Evolutionary conservation across 805 yeast species (phyloP), one percentile per base, ranked within the genome.

Genomic region (Candida arabinofermentans): DNA sequence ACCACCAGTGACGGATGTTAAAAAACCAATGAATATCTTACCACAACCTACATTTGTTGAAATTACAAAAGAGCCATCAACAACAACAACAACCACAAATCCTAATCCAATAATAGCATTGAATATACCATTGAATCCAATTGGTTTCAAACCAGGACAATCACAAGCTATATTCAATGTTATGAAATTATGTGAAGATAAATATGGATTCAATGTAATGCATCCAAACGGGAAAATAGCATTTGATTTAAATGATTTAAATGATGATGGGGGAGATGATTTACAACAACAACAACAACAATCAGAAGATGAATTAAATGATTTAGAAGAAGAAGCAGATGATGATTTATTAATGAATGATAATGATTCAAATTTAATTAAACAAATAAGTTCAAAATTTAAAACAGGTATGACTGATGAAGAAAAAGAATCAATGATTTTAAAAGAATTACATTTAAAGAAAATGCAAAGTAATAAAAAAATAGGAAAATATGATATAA

Each of bases 401-500:
- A 52, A 49, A 30, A 58, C 58, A 3, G 64, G 64, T 7, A 57
- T 60, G 62, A 54, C 59, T 4, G 62, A 61, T 38, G 55, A 57
- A 24, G 61, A 64, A 33, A 65, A 64, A 33, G 64, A 61, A 35
- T 56, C 55, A 21, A 41, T 59, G 46, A 51, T 62, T 24, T 40
- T 62, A 26, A 51, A 53, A 29, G 65, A 61, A 31, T 46, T 62
- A 16, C 65, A 61, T 36, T 44, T 61, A 29, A 64, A 59, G 64
- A 71, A 57, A 68, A 75, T 57, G 65, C 72, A 51, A 64, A 72
- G 45, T 57, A 83, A 83, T 55, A 75, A 89, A 40, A 77, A 85
- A 49, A 87, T 89, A 27, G 96, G 96, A 2, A 88, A 86, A 57
- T 93, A 93, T 63, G 99, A 93, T 59, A 71, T 78, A 37, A 81